Base-by-base conservation (phyloP, 257 asterid species). In the Capsicum rhomboideum region DNA sequence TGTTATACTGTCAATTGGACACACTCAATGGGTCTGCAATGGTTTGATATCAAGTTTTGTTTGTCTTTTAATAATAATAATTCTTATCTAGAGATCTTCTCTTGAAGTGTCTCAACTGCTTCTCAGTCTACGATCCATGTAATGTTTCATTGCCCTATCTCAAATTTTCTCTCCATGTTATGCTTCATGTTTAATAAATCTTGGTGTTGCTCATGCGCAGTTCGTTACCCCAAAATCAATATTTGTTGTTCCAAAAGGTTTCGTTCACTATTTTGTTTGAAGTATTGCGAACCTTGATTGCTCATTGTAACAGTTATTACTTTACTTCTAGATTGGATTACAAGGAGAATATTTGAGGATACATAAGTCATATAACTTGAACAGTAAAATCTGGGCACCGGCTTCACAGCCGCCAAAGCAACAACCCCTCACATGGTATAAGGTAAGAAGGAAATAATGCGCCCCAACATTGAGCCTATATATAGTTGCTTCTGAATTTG, bases 351-450 rank as follows among this genome's bases (percentile, higher is more conserved):
- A 87, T 79, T 80, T 90, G 61, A 90, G 85, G 87, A 85, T 95
- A 83, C 92, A 90, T 59, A 91, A 92, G 87, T 58, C 84, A 26
- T 84, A 88, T 67, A 84, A 87, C 79, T 83, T 86, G 64, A 91
- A 84, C 75, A 90, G 89, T 55, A 89, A 89, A 75, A 90, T 87
- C 56, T 93, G 99, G 98, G 91, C 71, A 54, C 83, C 93, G n/a
- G 90, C 91, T 88, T 87, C 91, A 50, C 85, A 82, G 69, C 98
- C 98, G 82, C 97, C 97, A 69, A 92, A 89, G 86, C 91, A 88
- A n/a, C 97, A 91, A 80, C 92, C 97, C 84, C 94, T 95, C 42
- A 95, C 97, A 83, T 95, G 99, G 99, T 95, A 95, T 92, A 95
- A 93, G 99, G 99, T 95, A 92, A 82, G 53, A 49, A 55, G 54